Conservation (phyloP, 2,329 filamentous ascomycete genomes). For the Alternaria tenuissima region DNA sequence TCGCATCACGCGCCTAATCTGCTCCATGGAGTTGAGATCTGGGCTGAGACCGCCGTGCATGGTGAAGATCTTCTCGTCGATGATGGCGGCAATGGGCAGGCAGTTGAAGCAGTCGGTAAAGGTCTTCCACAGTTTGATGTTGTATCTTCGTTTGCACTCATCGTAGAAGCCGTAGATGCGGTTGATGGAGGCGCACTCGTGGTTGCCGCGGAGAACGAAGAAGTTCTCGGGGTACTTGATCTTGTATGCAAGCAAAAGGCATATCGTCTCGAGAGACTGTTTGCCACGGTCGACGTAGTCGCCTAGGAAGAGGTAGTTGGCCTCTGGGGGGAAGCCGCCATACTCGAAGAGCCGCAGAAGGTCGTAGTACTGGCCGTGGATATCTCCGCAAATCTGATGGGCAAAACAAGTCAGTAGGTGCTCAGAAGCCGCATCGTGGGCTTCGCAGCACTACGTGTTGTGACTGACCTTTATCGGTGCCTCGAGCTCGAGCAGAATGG, state of each 20-base stretch:
- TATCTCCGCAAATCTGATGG: slow-evolving; percentile 93
- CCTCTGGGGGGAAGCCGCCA: slow-evolving; percentile 96
- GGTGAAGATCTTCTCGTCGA: slow-evolving; percentile 99
- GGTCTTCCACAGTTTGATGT: slow-evolving; percentile 99
- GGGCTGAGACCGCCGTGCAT: slow-evolving; percentile 99
- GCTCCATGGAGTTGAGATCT: slow-evolving; percentile 99
- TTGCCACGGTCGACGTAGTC: slow-evolving; percentile 99
- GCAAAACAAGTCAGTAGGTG: slow-evolving; percentile 22
- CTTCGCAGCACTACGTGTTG: slow-evolving; percentile 6
- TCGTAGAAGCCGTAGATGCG: slow-evolving; percentile 99
- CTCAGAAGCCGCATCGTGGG: slow-evolving; percentile 6
- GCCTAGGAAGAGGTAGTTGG: slow-evolving; percentile 99
- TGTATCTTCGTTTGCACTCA: slow-evolving; percentile 98
- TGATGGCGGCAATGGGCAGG: slow-evolving; percentile 96
- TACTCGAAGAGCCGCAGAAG: slow-evolving; percentile 97
- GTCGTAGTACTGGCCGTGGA: slow-evolving; percentile 99
- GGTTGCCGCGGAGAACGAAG: slow-evolving; percentile 97
- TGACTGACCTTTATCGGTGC: slow-evolving; percentile 93
- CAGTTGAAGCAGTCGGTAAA: slow-evolving; percentile 99
- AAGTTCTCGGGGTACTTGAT: slow-evolving; percentile 99
- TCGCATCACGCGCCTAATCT: slow-evolving; percentile 98
- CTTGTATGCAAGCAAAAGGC: slow-evolving; percentile 96
- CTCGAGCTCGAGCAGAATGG: slow-evolving; percentile 95
- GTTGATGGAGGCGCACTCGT: slow-evolving; percentile 99
- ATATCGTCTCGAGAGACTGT: slow-evolving; percentile 98